A percentile compares a stretch with the other conserved stretches of the same genome.
Evolutionary conservation across 2,329 filamentous ascomycete species (phyloP).

Genomic region (Ceratocystis harringtonii): DNA sequence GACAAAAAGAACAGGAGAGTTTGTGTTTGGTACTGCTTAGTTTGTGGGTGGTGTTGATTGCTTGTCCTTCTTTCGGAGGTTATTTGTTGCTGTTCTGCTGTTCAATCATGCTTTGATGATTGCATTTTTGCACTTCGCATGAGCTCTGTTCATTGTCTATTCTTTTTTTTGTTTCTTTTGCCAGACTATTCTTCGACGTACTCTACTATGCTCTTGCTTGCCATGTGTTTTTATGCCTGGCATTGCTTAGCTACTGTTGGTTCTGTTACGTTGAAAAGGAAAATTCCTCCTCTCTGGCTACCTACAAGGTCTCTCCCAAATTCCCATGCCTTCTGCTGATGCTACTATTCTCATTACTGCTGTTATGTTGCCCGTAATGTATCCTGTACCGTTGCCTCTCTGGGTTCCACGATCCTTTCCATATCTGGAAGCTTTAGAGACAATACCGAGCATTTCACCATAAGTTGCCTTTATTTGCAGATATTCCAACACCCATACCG

Average conservation of each 20-base stretch:
- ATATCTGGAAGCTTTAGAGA: slow-evolving; percentile 1
- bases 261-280: not conserved
- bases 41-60: not conserved
- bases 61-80: not conserved
- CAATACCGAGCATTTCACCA: not conserved
- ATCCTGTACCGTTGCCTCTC: not conserved
- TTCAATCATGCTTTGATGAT: not conserved
- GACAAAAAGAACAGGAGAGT: not conserved
- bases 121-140: slow-evolving; percentile 1
- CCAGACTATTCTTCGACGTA: not conserved
- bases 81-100: not conserved
- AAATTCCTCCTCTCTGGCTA: not conserved
- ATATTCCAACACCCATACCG: not conserved
- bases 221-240: not conserved
- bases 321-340: slow-evolving; percentile 4
- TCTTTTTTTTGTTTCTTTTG: not conserved
- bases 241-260: not conserved
- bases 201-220: not conserved
- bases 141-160: not conserved
- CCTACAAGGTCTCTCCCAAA: not conserved
- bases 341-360: not conserved
- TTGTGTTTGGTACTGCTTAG: slow-evolving; percentile 5
- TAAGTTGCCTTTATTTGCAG: not conserved
- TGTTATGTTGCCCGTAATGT: slow-evolving; percentile 1
- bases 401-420: not conserved